Evolutionary conservation across 2,329 filamentous ascomycete genomes (phyloP), one percentile per base, ranked within the genome.

Genomic region (Colletotrichum brevisporum): DNA sequence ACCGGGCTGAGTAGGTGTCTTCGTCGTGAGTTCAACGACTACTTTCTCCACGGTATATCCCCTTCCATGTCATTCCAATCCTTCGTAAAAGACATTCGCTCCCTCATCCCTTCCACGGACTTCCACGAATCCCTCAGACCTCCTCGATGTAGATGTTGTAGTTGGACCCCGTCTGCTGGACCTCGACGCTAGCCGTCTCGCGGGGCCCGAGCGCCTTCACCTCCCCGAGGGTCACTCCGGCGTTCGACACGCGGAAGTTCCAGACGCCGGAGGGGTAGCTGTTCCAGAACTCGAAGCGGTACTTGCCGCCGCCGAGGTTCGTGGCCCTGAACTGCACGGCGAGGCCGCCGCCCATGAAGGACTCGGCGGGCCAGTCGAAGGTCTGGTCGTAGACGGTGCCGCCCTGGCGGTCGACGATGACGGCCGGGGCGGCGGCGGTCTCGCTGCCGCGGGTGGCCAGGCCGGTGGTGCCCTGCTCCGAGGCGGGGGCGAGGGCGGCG

Each of bases 251-350:
- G 47, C 47, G 47, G 10, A 50, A 50, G 18, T 50, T 50, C 47
- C 47, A 50, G 47, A 12, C 18, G 47, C 47, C 47, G 8, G n/a
- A 12, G 12, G 8, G 47, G 21, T 15, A 8, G 10, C 18, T 21
- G 47, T 50, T 50, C n/a, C 18, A 50, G 47, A 50, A 50, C 5
- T 50, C 47, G 47, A 50, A 50, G 47, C 47, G 47, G 47, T 21
- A 50, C n/a, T 50, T 50, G n/a, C 47, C 47, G 9, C 18, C 9
- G 47, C 47, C 47, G 47, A 50, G n/a, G 47, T 50, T 50, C 16
- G 47, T 50, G 18, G 21, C 47, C 47, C 6, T 13, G 47, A 50
- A 50, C 47, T 50, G 47, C 5, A 50, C 47, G n/a, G 18, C n/a
- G 21, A 21, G 2, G 21, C 47, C 18, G n/a, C 47, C 47, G 18